A percentile compares a stretch with the other conserved stretches of the same genome.
phyloP scores from a whole-genome alignment of 176 grass and related monocot species.

The Cocos nucifera region DNA sequence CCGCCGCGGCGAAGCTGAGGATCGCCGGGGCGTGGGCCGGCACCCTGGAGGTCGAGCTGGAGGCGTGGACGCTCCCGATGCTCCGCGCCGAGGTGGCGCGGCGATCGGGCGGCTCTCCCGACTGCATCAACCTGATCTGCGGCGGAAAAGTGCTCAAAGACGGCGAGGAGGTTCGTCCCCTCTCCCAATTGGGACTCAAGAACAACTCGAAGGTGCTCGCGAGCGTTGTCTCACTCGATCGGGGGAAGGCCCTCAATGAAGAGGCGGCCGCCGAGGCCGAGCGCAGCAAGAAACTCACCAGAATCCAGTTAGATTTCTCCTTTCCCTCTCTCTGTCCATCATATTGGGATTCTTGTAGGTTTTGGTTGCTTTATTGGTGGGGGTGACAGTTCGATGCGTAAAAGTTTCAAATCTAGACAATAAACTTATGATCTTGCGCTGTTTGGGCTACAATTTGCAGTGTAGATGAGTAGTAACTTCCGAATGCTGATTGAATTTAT shows the following conservation, averaged over 20 bases:
- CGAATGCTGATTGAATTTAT: too few species aligned
- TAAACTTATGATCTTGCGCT: too few species aligned
- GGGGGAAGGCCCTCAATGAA: conserved; percentile 35
- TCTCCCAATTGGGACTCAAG: conserved; percentile 56
- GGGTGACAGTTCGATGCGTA: too few species aligned
- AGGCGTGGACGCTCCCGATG: conserved; percentile 69
- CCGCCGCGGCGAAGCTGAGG: conserved; percentile 32
- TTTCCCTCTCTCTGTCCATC: not conserved
- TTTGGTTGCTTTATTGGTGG: too few species aligned
- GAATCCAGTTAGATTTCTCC: conserved; percentile 44
- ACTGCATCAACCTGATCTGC: conserved; percentile 68
- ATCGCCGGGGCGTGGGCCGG: conserved; percentile 78
- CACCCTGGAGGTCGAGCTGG: conserved; percentile 46
- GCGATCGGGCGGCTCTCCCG: conserved; percentile 41
- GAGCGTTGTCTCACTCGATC: conserved; percentile 38
- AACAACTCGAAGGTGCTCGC: conserved; percentile 79
- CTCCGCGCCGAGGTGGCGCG: conserved; percentile 78
- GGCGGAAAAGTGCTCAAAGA: conserved; percentile 82
- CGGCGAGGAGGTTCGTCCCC: conserved; percentile 15
- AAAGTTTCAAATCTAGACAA: too few species aligned
- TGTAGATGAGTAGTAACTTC: too few species aligned
- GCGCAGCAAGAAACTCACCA: conserved; percentile 39
- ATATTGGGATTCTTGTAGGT: not conserved
- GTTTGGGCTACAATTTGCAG: too few species aligned
- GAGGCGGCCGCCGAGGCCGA: conserved; percentile 53